These are phyloP conservation scores for Colletotrichum sp. DNA, from an alignment of 2,329 filamentous ascomycete genomes.

Conservation along the genomic window DNA sequence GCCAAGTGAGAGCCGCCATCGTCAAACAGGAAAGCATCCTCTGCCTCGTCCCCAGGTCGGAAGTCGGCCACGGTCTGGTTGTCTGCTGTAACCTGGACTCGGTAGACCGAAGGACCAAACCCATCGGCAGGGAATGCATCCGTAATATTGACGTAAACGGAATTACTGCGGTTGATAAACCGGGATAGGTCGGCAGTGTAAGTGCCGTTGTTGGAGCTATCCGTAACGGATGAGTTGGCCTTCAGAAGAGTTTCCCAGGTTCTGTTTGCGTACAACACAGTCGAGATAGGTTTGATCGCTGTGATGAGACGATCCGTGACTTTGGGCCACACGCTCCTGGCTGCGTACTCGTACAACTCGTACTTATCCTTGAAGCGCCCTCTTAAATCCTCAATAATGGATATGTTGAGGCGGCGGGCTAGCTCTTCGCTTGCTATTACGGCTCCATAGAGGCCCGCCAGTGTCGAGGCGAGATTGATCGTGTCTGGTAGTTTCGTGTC, in stretches of 20 bases:
- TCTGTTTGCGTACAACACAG: neutral
- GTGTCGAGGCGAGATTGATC: neutral
- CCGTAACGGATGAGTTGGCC: neutral
- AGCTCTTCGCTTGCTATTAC: neutral
- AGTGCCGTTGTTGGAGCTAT: neutral
- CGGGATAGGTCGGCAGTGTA: neutral
- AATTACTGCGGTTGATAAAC: neutral
- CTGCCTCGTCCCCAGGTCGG: neutral
- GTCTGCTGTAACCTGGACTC: neutral
- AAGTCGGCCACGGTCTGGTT: neutral
- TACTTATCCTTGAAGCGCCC: neutral
- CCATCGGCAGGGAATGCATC: neutral
- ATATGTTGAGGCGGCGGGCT: neutral
- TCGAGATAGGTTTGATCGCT: neutral
- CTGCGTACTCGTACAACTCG: neutral
- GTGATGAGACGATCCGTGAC: neutral
- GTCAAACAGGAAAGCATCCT: neutral
- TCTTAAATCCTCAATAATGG: neutral
- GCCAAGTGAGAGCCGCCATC: neutral
- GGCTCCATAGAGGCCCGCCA: neutral
- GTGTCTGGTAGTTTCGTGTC: neutral
- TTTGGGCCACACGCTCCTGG: neutral
- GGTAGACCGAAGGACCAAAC: neutral
- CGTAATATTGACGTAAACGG: neutral
- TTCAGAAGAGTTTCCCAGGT: neutral